phyloP scores from a whole-genome alignment of 345 rosid genomes.

The Mercurialis annua region DNA sequence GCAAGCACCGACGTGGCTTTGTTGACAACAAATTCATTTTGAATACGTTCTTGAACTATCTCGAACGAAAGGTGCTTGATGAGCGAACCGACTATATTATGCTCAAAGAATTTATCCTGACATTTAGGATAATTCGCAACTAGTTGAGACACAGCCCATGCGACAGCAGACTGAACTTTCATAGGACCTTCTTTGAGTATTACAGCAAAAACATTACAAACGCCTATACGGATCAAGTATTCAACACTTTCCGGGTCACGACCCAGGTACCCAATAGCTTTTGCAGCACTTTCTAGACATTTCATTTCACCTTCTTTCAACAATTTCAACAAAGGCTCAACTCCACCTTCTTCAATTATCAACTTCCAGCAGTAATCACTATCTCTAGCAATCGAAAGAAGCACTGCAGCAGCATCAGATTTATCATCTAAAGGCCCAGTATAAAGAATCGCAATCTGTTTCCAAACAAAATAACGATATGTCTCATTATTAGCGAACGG shows the following conservation, averaged over 20 bases:
- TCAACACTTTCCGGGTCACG: constrained; percentile 79
- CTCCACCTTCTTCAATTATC: constrained; percentile 88
- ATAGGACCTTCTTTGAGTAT: constrained; percentile 89
- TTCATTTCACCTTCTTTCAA: constrained; percentile 96
- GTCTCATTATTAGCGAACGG: constrained; percentile 96
- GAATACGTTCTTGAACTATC: constrained; percentile 82
- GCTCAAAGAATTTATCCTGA: constrained; percentile 70
- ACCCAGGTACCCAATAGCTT: constrained; percentile 73
- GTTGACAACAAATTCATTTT: constrained; percentile 56
- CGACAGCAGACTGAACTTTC: constrained; percentile 78
- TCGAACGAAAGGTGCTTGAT: constrained; percentile 86
- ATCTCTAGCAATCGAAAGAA: constrained; percentile 76
- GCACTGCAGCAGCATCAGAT: constrained; percentile 81
- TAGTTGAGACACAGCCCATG: constrained; percentile 86
- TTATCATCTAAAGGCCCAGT: constrained; percentile 63
- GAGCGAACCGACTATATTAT: constrained; percentile 62
- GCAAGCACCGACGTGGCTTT: constrained; percentile 77
- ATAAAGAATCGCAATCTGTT: constrained; percentile 76
- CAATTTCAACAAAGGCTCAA: constrained; percentile 64
- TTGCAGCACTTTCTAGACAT: constrained; percentile 86
- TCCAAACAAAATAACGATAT: constrained; percentile 79
- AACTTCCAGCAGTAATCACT: constrained; percentile 78
- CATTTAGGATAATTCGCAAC: constrained; percentile 51
- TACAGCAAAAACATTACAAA: constrained; percentile 64
- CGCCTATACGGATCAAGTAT: constrained; percentile 58